Percentiles rank a stretch among this genome's conserved stretches.
These are phyloP conservation scores for Sutorius australiensis DNA, from an alignment of 768 basidiomycete genomes.

Conservation along the genomic window DNA sequence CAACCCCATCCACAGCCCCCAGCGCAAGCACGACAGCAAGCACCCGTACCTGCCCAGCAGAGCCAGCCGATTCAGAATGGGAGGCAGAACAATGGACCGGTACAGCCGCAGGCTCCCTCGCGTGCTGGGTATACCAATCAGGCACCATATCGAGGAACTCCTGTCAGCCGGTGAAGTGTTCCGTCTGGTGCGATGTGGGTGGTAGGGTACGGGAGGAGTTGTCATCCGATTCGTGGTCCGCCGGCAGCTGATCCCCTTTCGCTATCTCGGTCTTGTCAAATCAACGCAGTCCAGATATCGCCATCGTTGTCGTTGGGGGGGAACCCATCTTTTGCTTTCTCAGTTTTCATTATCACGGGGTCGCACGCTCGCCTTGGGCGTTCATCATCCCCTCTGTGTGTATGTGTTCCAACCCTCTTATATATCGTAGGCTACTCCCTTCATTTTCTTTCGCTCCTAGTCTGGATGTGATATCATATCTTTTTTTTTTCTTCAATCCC, in stretches of 20 bases:
- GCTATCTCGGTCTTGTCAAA: constrained; percentile 13
- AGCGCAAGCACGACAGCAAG: constrained; percentile 29
- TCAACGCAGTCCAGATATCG: constrained; percentile 7
- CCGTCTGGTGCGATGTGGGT: not conserved
- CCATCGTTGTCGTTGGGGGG: constrained; percentile 9
- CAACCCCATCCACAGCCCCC: constrained; percentile 32
- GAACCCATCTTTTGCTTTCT: constrained; percentile 10
- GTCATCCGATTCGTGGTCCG: constrained; percentile 14
- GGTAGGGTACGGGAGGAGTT: not conserved
- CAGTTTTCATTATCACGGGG: constrained; percentile 11
- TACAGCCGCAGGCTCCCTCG: constrained; percentile 20
- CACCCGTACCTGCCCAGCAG: constrained; percentile 19
- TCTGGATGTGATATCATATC: constrained; percentile 16
- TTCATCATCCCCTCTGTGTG: constrained; percentile 14
- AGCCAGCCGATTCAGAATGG: constrained; percentile 25
- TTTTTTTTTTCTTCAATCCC: not conserved
- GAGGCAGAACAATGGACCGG: constrained; percentile 26
- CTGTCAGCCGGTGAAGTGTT: constrained; percentile 25
- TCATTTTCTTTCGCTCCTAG: constrained; percentile 14
- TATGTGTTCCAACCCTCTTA: constrained; percentile 27
- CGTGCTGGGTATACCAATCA: constrained; percentile 24
- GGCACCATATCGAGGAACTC: constrained; percentile 27
- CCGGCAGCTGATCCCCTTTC: constrained; percentile 10
- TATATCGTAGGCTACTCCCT: constrained; percentile 31
- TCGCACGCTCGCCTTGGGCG: constrained; percentile 11